Evolutionary conservation across 192 early-diverging fungal species (phyloP).

Genomic region (Coemansia sp.): DNA sequence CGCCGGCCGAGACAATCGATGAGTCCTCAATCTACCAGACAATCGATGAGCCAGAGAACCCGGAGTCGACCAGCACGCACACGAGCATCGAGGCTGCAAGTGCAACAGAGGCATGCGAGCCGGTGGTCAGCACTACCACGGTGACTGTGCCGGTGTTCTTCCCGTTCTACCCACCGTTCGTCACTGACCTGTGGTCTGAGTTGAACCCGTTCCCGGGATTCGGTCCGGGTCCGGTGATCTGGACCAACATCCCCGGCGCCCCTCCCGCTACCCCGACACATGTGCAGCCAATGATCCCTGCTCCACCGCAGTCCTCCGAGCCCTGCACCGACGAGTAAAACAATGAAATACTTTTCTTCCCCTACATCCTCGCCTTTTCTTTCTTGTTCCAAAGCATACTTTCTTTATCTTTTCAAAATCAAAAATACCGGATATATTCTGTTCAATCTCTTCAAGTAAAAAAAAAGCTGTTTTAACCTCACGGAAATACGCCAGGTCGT

Average conservation of each 20-base stretch:
- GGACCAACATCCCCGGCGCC: slow-evolving; percentile 16
- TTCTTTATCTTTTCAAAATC: neutral
- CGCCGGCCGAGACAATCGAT: neutral
- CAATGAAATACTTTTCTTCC: neutral
- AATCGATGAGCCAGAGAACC: too few relatives aligned
- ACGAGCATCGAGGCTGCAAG: neutral
- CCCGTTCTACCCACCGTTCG: slow-evolving; percentile 17
- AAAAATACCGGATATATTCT: neutral
- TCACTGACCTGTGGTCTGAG: slow-evolving; percentile 15
- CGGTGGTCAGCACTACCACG: neutral
- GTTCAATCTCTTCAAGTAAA: too few relatives aligned
- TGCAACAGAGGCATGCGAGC: neutral
- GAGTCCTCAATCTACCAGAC: neutral
- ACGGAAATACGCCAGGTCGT: too few relatives aligned
- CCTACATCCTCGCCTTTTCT: neutral
- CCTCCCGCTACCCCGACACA: neutral
- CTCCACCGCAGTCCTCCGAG: neutral
- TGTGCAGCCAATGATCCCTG: slow-evolving; percentile 8
- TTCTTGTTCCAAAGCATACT: neutral
- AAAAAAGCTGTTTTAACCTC: too few relatives aligned
- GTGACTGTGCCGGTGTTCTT: slow-evolving; percentile 30
- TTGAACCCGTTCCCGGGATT: slow-evolving; percentile 17
- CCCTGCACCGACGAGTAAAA: neutral
- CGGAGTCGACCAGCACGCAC: too few relatives aligned
- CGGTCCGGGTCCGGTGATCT: slow-evolving; percentile 43